These are phyloP conservation scores for Fusarium sp. DNA, from an alignment of 2,329 filamentous ascomycete species.

Conservation along the genomic window DNA sequence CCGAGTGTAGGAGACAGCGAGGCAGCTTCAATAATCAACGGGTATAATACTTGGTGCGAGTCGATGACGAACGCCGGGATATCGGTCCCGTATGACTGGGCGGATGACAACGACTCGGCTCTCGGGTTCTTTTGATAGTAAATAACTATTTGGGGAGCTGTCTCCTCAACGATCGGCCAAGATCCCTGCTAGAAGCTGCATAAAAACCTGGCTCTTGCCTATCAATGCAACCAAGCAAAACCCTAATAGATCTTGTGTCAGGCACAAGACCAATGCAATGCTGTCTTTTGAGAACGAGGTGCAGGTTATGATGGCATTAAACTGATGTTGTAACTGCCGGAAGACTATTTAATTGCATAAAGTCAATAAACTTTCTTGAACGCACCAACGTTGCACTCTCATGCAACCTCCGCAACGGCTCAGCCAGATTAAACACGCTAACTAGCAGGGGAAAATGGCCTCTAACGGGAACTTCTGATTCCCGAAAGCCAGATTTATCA, in stretches of 20 bases:
- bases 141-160: not conserved
- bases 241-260: not conserved
- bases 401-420: not conserved
- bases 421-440: not conserved
- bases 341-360: not conserved
- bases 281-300: not conserved
- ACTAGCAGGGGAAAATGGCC: not conserved
- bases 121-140: conserved; percentile 14
- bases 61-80: conserved; percentile 23
- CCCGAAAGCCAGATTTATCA: not conserved
- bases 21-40: conserved; percentile 28
- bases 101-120: conserved; percentile 18
- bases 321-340: not conserved
- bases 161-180: not conserved
- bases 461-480: not conserved
- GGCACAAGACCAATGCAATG: not conserved
- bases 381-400: not conserved
- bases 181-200: not conserved
- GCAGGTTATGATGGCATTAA: not conserved
- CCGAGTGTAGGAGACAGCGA: conserved; percentile 21
- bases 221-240: not conserved
- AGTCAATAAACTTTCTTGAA: not conserved
- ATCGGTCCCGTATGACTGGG: conserved; percentile 26
- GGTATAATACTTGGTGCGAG: conserved; percentile 31
- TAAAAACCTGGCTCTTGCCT: not conserved